phyloP scores from a whole-genome alignment of 257 asterid genomes.

The Lantana camara region DNA sequence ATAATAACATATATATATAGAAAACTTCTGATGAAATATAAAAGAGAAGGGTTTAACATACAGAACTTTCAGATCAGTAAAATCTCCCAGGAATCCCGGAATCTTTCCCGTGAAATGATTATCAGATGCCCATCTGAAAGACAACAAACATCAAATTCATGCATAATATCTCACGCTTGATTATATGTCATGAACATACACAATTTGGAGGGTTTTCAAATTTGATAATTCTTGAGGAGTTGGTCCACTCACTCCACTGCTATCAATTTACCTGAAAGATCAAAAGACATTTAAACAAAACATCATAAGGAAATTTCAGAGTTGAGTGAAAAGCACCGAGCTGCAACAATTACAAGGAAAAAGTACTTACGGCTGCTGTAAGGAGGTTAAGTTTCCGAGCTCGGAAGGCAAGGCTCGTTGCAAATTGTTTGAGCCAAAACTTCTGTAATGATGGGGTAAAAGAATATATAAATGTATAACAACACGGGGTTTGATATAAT shows the following conservation, averaged over 20 bases:
- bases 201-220: constrained; percentile 43
- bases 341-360: no score
- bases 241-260: constrained; percentile 69
- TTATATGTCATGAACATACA: constrained; percentile 35
- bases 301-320: background rate
- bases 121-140: constrained; percentile 69
- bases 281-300: background rate
- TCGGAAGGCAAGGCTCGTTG: constrained; percentile 50
- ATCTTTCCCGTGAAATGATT: constrained; percentile 59
- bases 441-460: constrained; percentile 33
- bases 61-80: constrained; percentile 50
- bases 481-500: no score
- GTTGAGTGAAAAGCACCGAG: no score
- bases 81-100: constrained; percentile 54
- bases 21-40: background rate
- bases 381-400: constrained; percentile 48
- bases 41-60: constrained; percentile 30
- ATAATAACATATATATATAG: background rate
- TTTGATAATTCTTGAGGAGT: constrained; percentile 58
- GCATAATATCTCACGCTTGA: background rate
- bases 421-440: constrained; percentile 62
- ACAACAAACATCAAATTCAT: constrained; percentile 13
- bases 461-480: no score
- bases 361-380: constrained; percentile 49
- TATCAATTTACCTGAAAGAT: constrained; percentile 59